A percentile compares a stretch with the other conserved stretches of the same genome.
Evolutionary conservation across 257 asterid genomes (phyloP).

Genomic region (Salvia splendens): DNA sequence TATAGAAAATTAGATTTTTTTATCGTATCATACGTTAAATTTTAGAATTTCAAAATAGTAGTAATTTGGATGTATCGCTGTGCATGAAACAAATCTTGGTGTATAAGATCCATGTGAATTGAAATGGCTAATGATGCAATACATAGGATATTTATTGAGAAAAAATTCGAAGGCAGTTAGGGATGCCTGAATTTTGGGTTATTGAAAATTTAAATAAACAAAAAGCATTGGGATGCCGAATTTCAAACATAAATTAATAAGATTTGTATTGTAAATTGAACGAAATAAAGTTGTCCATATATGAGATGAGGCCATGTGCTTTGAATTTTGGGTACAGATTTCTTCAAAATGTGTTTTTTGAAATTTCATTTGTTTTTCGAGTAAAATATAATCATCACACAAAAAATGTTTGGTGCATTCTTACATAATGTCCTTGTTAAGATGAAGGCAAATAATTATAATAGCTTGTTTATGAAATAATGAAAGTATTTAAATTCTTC

Average conservation of each 20-base stretch:
- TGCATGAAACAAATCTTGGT: slow-evolving; percentile 1
- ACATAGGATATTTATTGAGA: neutral
- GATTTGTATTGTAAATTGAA: neutral
- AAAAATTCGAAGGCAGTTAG: neutral
- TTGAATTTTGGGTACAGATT: neutral
- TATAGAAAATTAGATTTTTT: neutral
- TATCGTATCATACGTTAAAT: neutral
- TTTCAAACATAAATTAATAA: neutral
- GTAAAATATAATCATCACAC: neutral
- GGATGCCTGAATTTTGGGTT: neutral
- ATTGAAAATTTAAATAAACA: neutral
- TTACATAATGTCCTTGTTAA: neutral
- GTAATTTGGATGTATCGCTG: too few species aligned
- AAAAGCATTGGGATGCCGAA: neutral
- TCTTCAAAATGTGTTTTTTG: neutral
- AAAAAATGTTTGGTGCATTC: neutral
- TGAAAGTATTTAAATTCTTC: too few species aligned
- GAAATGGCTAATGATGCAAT: neutral
- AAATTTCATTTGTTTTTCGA: neutral
- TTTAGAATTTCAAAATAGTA: too few species aligned
- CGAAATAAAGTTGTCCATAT: neutral
- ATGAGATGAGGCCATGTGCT: neutral
- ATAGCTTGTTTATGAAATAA: too few species aligned
- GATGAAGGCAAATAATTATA: too few species aligned
- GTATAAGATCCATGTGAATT: slow-evolving; percentile 7